Base-by-base conservation (phyloP, 2,329 filamentous ascomycete species). In the Colletotrichum kahawae region DNA sequence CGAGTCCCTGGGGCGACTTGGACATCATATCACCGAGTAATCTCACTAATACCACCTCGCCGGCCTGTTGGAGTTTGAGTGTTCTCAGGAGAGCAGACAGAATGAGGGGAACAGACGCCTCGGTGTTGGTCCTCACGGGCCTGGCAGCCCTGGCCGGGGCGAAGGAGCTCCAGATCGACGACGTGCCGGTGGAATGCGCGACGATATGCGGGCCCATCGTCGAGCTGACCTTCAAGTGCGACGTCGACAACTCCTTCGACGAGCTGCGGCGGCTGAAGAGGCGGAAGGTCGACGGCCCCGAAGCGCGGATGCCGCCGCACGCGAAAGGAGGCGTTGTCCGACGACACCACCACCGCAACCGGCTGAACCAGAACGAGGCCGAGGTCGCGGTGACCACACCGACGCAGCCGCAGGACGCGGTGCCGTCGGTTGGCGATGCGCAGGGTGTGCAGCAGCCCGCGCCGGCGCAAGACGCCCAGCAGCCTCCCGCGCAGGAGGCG, bases 161-260 rank as follows among this genome's bases (percentile, higher is more conserved):
- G 31, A 81, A 83, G 38, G 80, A 80, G 34, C 78, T 87, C 43
- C 80, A 80, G 21, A 79, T 82, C 14, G 79, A 83, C 27, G 82
- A 84, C 31, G 83, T 87, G 18, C 85, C 85, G 36, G 72, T 85
- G 27, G 79, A 80, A 67, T 87, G 85, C 73, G 84, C 84, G 43
- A 83, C 82, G 51, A 86, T 87, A 67, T 87, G 85, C 79, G 85
- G 84, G 6, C 85, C 85, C 67, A 83, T 87, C 64, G 84, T 87
- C 71, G 85, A 87, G 78, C 78, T 87, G n/a, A 83, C 83, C 36
- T 79, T 79, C 12, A 81, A 82, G 59, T 87, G 85, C 80, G 80
- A 81, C 76, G 64, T 80, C 36, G 77, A 78, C 31, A 67, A 70
- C 59, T 68, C 63, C 43, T 75, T 75, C 27, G 70, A 79, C 10